A percentile compares a stretch with the other conserved stretches of the same genome.
These are phyloP conservation scores for Apiotrichum domesticum DNA, from an alignment of 1,284 basidiomycete genomes.

Conservation along the genomic window DNA sequence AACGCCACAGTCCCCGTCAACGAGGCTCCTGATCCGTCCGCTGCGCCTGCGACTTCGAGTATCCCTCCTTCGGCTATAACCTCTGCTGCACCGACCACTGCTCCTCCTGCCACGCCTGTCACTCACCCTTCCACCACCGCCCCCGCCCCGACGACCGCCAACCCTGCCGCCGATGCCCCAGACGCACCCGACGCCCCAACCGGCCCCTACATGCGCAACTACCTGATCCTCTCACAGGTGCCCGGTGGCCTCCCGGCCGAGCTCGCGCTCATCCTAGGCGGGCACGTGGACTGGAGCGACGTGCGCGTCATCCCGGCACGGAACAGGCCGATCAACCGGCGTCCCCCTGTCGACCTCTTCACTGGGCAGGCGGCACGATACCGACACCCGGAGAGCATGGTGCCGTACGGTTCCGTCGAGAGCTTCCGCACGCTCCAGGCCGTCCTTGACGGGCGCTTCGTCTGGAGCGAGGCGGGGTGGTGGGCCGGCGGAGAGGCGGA, in stretches of 20 bases:
- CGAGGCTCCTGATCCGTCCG: no score
- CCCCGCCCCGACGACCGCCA: neutral
- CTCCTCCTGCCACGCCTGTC: no score
- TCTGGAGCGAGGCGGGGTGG: slow-evolving; percentile 28
- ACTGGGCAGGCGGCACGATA: slow-evolving; percentile 50
- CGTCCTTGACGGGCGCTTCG: slow-evolving; percentile 27
- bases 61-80: no score
- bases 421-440: slow-evolving; percentile 45
- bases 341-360: slow-evolving; percentile 46
- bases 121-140: no score
- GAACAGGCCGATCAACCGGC: slow-evolving; percentile 44
- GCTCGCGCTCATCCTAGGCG: slow-evolving; percentile 47
- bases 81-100: no score
- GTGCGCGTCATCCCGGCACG: slow-evolving; percentile 44
- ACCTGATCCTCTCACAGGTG: slow-evolving; percentile 47
- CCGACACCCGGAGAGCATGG: slow-evolving; percentile 48
- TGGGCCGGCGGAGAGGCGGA: slow-evolving; percentile 41
- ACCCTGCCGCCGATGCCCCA: no score
- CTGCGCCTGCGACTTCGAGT: no score
- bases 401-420: slow-evolving; percentile 46
- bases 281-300: slow-evolving; percentile 49
- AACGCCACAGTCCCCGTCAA: no score
- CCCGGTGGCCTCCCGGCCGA: slow-evolving; percentile 46
- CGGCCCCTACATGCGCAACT: slow-evolving; percentile 43
- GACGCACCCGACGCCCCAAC: slow-evolving; percentile 5